These are phyloP conservation scores for Penicillium sp. DNA, from an alignment of 2,329 filamentous ascomycete species.

Conservation along the genomic window DNA sequence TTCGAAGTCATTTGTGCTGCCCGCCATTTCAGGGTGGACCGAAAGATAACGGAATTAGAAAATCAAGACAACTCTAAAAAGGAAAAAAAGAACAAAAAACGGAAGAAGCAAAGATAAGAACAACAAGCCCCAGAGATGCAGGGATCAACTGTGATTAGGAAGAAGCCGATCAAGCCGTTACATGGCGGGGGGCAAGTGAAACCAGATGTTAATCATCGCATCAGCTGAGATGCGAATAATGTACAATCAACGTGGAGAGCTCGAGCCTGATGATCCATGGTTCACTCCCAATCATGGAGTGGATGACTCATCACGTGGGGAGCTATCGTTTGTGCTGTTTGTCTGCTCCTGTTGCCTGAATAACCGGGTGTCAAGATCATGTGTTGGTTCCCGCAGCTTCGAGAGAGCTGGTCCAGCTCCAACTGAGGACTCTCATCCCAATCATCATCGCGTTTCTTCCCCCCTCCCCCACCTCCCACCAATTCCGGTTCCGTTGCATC, in stretches of 20 bases:
- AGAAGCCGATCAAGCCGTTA: conserved; percentile 1
- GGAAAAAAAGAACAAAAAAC: conserved; percentile 3
- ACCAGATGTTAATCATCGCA: conserved; percentile 7
- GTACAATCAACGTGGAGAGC: conserved; percentile 16
- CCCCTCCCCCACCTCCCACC: background rate
- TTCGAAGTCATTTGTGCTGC: conserved; percentile 15
- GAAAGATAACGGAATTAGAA: background rate
- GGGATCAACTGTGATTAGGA: background rate
- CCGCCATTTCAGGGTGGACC: conserved; percentile 14
- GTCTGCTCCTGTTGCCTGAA: background rate
- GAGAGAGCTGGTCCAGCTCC: conserved; percentile 8
- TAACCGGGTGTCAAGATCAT: conserved; percentile 8
- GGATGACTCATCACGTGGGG: conserved; percentile 15
- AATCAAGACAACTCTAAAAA: background rate
- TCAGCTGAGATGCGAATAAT: conserved; percentile 20
- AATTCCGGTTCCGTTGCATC: background rate
- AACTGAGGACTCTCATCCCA: conserved; percentile 13
- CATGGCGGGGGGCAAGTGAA: conserved; percentile 16
- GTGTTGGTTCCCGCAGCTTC: conserved; percentile 18
- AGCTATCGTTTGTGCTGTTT: conserved; percentile 18
- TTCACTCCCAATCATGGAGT: conserved; percentile 17
- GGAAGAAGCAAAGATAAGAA: background rate
- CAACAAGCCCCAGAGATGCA: background rate
- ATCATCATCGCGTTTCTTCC: background rate
- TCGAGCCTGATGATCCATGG: conserved; percentile 18